A percentile compares a stretch with the other conserved stretches of the same genome.
These are phyloP conservation scores for Coemansia sp. DNA, from an alignment of 192 early-diverging fungal species.

Conservation along the genomic window DNA sequence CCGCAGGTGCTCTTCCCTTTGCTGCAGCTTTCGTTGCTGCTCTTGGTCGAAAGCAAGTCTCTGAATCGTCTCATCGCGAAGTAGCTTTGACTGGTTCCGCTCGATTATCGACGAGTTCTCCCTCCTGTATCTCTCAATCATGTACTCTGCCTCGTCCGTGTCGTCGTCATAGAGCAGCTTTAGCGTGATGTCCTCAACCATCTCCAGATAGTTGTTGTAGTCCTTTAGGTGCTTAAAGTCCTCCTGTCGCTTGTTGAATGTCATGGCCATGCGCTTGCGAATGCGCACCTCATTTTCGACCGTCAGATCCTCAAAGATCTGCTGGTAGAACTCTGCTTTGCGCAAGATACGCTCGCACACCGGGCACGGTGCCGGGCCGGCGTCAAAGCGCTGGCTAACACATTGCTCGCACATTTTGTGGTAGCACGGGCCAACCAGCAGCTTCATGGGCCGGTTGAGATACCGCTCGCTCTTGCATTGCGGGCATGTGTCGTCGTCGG, in stretches of 20 bases:
- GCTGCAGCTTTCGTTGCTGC: slow-evolving; percentile 52
- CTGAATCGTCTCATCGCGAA: slow-evolving; percentile 61
- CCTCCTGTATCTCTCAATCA: slow-evolving; percentile 70
- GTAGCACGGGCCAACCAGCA: slow-evolving; percentile 91
- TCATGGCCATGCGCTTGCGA: slow-evolving; percentile 68
- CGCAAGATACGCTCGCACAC: slow-evolving; percentile 78
- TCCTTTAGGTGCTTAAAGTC: slow-evolving; percentile 73
- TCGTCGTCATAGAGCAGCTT: slow-evolving; percentile 87
- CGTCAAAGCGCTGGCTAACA: slow-evolving; percentile 77
- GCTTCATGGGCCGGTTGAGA: slow-evolving; percentile 79
- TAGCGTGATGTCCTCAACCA: slow-evolving; percentile 75
- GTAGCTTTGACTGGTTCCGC: slow-evolving; percentile 54
- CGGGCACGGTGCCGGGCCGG: slow-evolving; percentile 89
- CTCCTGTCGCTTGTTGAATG: slow-evolving; percentile 88
- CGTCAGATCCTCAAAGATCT: slow-evolving; percentile 90
- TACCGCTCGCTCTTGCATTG: slow-evolving; percentile 85
- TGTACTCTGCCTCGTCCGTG: slow-evolving; percentile 72
- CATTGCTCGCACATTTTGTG: slow-evolving; percentile 97
- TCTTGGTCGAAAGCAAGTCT: slow-evolving; percentile 54
- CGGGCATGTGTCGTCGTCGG: slow-evolving; percentile 57
- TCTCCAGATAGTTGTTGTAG: slow-evolving; percentile 93
- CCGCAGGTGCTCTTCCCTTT: slow-evolving; percentile 67
- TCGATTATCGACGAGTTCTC: slow-evolving; percentile 81
- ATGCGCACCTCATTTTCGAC: slow-evolving; percentile 94
- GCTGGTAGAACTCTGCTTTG: slow-evolving; percentile 80